phyloP scores from a whole-genome alignment of 352 stramenopile genomes.

The Pythium vanterpoolii region DNA sequence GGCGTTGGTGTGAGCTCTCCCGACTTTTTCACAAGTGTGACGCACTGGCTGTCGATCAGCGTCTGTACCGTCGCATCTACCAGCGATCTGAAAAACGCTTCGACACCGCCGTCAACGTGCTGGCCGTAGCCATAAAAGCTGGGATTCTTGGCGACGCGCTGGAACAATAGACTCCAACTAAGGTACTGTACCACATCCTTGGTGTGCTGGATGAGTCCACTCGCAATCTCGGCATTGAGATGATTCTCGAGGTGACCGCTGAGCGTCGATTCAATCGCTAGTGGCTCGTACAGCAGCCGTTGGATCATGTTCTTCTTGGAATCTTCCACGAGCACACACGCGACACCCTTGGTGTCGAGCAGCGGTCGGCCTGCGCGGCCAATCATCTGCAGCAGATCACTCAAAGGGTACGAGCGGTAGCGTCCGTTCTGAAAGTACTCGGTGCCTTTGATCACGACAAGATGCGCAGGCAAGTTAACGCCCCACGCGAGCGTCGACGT shows the following conservation, averaged over 20 bases:
- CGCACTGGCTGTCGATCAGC: conserved; percentile 86
- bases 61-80: conserved; percentile 71
- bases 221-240: conserved; percentile 96
- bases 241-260: conserved; percentile 90
- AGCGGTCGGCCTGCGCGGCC: conserved; percentile 94
- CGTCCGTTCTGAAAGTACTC: conserved; percentile 94
- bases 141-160: conserved; percentile 95
- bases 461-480: conserved; percentile 96
- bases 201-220: conserved; percentile 82
- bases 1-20: conserved; percentile 71
- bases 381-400: conserved; percentile 99
- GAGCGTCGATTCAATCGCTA: conserved; percentile 97
- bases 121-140: conserved; percentile 91
- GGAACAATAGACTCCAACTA: conserved; percentile 97
- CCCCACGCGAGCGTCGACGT: conserved; percentile 93
- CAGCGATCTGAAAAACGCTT: conserved; percentile 82
- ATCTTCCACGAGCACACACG: conserved; percentile 96
- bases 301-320: conserved; percentile 99
- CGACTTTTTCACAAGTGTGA: conserved; percentile 45
- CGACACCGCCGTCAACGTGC: conserved; percentile 31
- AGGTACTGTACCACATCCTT: conserved; percentile 95
- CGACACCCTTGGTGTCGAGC: conserved; percentile 94
- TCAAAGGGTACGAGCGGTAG: conserved; percentile 98
- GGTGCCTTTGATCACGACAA: conserved; percentile 99
- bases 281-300: conserved; percentile 97